Conservation (phyloP, 352 stramenopile genomes). For the Pythium vanterpoolii region DNA sequence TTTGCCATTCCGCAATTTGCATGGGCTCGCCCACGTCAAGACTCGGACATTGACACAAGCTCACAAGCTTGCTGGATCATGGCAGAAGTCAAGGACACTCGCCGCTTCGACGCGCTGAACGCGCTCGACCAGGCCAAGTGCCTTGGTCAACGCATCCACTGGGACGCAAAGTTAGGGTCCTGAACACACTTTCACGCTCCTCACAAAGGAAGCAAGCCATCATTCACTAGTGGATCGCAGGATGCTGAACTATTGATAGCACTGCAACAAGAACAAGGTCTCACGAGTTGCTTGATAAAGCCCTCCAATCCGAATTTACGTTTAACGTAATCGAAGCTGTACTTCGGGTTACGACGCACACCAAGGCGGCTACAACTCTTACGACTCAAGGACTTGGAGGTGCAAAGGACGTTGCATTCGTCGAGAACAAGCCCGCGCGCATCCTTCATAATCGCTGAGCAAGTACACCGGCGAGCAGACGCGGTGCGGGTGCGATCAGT, state of each 20-base stretch:
- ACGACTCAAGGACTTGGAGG: neutral
- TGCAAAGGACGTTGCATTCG: slow-evolving; percentile 20
- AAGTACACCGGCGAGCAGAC: slow-evolving; percentile 13
- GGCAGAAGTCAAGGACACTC: slow-evolving; percentile 4
- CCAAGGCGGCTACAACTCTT: slow-evolving; percentile 14
- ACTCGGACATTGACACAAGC: neutral
- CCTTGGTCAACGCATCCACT: too few relatives aligned
- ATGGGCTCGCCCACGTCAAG: neutral
- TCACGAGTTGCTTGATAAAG: too few relatives aligned
- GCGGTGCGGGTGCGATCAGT: slow-evolving; percentile 12
- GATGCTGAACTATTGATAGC: too few relatives aligned
- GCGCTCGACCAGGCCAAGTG: slow-evolving; percentile 48
- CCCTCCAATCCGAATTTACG: too few relatives aligned
- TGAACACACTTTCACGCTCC: too few relatives aligned
- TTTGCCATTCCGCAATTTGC: slow-evolving; percentile 13
- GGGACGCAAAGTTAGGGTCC: too few relatives aligned
- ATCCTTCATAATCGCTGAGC: neutral
- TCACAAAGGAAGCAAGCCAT: too few relatives aligned
- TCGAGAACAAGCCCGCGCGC: slow-evolving; percentile 14
- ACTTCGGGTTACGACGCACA: slow-evolving; percentile 21
- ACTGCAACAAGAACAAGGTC: too few relatives aligned
- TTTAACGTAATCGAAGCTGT: slow-evolving; percentile 19
- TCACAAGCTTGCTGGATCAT: neutral
- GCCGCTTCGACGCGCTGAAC: slow-evolving; percentile 16
- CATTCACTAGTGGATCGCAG: too few relatives aligned